These are phyloP conservation scores for Lumnitzera racemosa DNA, from an alignment of 345 rosid genomes.

Conservation along the genomic window DNA sequence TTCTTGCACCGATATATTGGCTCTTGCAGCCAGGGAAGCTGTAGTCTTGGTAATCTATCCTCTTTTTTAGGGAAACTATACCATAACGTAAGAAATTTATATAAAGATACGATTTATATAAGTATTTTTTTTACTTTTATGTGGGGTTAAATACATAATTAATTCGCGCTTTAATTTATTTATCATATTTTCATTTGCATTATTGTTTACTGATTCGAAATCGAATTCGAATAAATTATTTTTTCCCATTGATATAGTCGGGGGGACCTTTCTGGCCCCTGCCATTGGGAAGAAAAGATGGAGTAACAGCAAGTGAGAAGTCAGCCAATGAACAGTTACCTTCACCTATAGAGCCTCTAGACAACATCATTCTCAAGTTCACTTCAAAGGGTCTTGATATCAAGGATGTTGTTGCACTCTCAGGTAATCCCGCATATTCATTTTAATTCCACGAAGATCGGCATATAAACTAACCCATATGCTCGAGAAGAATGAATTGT, in stretches of 20 bases:
- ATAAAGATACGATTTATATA: too few relatives aligned
- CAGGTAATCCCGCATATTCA: slow-evolving; percentile 36
- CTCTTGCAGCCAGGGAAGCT: slow-evolving; percentile 82
- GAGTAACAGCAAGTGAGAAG: slow-evolving; percentile 51
- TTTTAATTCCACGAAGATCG: too few relatives aligned
- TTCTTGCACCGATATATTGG: slow-evolving; percentile 70
- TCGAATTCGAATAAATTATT: too few relatives aligned
- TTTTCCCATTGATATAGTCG: slow-evolving; percentile 27
- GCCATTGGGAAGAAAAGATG: slow-evolving; percentile 61
- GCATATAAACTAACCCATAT: too few relatives aligned
- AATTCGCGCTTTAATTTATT: too few relatives aligned
- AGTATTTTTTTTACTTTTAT: too few relatives aligned
- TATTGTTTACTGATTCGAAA: too few relatives aligned
- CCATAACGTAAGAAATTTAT: too few relatives aligned
- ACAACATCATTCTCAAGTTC: slow-evolving; percentile 65
- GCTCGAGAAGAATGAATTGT: too few relatives aligned
- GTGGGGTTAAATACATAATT: too few relatives aligned
- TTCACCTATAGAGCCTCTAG: slow-evolving; percentile 62
- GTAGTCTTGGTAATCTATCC: slow-evolving; percentile 35
- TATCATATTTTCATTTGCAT: too few relatives aligned
- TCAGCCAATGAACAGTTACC: slow-evolving; percentile 68
- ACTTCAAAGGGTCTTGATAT: slow-evolving; percentile 65
- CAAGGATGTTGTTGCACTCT: slow-evolving; percentile 85
- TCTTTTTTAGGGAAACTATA: too few relatives aligned
- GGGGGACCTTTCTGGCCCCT: slow-evolving; percentile 76